Base-by-base conservation (phyloP, 768 basidiomycete species). In the Chalciporus piperatus region DNA sequence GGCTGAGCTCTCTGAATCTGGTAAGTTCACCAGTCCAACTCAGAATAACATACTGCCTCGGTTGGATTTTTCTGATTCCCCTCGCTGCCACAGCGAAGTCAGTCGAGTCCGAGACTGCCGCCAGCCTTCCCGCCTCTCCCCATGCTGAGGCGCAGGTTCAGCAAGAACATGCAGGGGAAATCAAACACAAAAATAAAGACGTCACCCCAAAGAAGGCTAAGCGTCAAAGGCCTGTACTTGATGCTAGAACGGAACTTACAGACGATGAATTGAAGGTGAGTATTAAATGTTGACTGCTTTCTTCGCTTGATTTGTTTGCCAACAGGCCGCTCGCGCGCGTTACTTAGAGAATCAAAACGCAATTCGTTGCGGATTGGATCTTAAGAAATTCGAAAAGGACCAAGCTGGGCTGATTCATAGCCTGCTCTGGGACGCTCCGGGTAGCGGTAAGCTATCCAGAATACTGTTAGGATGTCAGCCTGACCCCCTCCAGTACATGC, bases 191-290 rank as follows among this genome's bases (percentile, higher is more conserved):
- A 28, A 45, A 39, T 4, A 54, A 54, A 1, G 48, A 11, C 1
- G 13, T 27, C 4, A 35, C 62, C 49, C 23, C 37, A 25, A 67
- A 46, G 59, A 87, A 81, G 62, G 66, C 74, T 49, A 86, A 79
- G 54, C 72, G 73, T 3, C 58, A 78, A 10, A 76, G 83, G 41
- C 63, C 84, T 38, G 70, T 88, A 4, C 66, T 92, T 7, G 91
- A 93, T 65, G 70, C 76, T 5, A 77, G 88, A 53, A 93, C 83
- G 6, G 91, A 93, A 63, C 70, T 93, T 33, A 89, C 89, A 5
- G 88, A 92, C 52, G 85, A 88, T 4, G 89, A 93, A 68, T 72
- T 93, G 40, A 87, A 85, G 74, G 91, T 82, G 50, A 54, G 64
- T 23, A 33, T 20, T 37, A 39, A 41, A 44, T 19, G 23, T 23